Evolutionary conservation across 495 filamentous ascomycete genomes (phyloP), one percentile per base, ranked within the genome.

Genomic region (Xylona heveae): DNA sequence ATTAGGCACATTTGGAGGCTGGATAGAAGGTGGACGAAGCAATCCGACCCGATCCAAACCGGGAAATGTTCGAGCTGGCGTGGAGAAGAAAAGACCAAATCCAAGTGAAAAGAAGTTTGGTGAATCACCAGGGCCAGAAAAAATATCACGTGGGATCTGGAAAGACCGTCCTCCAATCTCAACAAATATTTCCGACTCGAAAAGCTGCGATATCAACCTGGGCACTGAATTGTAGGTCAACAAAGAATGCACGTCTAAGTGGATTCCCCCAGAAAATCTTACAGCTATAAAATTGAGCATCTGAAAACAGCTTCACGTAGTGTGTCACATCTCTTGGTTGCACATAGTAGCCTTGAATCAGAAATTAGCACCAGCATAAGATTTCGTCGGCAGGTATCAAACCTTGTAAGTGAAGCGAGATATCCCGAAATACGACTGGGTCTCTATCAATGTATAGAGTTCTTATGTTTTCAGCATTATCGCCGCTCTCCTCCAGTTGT

Each of bases 91-190:
- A 45, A 82, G 68, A 7, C 73, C 74, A 46, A 93, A 92, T 31
- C 85, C 85, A 5, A 97, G 66, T 4, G 81, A 71, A 58, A 97
- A 97, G 64, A 84, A 97, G 52, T 97, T 97, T 4, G 82, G 83
- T 19, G 70, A 71, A 50, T 97, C 81, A 3, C 88, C 85, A 7
- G 34, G 79, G 16, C 61, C 58, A 7, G 69, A 73, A 53, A 97
- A 91, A 36, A 91, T 63, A 41, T 92, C 81, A 19, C 82, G 73
- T 3, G 85, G 76, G 31, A 97, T 80, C 42, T 81, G 76, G 52
- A 97, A 97, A 42, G 80, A 65, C 15, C 62, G 66, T 33, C 74
- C 68, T 34, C 85, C 85, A 40, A 97, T 81, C 22, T 76, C 74
- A 41, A 91, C 81, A 55, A 75, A 88, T 48, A 93, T 90, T 42